Evolutionary conservation across 139 green algal genomes (phyloP), one percentile per base, ranked within the genome.

Genomic region (Micractinium sp.): DNA sequence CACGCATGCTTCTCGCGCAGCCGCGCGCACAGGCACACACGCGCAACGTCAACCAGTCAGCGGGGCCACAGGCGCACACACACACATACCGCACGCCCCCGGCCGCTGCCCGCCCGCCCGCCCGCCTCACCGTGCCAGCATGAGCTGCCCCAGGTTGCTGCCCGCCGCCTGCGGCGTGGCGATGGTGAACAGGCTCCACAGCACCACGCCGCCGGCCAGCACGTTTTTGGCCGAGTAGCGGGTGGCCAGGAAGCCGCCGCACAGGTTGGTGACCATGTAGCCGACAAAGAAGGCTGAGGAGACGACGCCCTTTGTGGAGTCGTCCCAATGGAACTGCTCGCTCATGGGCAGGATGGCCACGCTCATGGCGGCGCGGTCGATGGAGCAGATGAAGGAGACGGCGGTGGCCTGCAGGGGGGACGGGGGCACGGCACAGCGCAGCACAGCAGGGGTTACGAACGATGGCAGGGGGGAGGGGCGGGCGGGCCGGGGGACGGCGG

Each of bases 151-250:
- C 14, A 94, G 82, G 66, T 82, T 84, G 71, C 87, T 67, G 2
- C 63, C 90, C 0, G 95, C 95, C 0, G 95, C 93, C 4, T 82
- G 81, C 35, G 96, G 96, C 38, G 96, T 97, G 19, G 94, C 91
- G 22, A 97, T 88, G 0, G 96, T 98, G 93, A 97, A 97, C 4
- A 93, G 23, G 27, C 76, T 93, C 96, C 96, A 98, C 0, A 97
- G 81, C 1, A 96, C 86, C 13, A 97, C 96, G 27, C 95, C 96
- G 1, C 67, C 38, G 41, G 86, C 93, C 4, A 98, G 92, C 41
- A 97, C 93, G 3, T 78, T 60, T 89, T 96, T 96, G n/a, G 94
- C 88, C 12, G 85, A 89, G 73, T 92, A 91, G 19, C 88, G 85
- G 0, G 91, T 92, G 1, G 95, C 93, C 63, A 94, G 67, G 85